Evolutionary conservation across 345 rosid genomes (phyloP).

Genomic region (Linum tenue): DNA sequence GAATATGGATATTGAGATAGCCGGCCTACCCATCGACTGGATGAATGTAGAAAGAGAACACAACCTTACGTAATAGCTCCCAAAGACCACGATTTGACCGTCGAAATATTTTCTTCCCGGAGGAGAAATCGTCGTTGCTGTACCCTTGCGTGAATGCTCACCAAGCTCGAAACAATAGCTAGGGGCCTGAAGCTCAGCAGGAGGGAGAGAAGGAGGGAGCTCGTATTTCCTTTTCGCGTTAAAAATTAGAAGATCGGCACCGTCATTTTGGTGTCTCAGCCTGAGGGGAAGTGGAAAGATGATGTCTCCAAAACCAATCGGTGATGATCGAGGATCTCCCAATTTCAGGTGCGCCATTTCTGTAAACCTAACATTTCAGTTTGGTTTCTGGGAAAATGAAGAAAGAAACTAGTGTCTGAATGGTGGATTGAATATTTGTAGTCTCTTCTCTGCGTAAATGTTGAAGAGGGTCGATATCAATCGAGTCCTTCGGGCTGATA

Average conservation of each 20-base stretch:
- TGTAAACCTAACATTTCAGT: constrained; percentile 16
- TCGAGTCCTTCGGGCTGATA: neutral
- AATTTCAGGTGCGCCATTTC: constrained; percentile 42
- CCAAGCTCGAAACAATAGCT: neutral
- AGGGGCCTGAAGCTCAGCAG: neutral
- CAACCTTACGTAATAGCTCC: too few relatives aligned
- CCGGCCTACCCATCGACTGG: too few relatives aligned
- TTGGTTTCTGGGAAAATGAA: neutral
- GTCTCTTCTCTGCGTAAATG: constrained; percentile 10
- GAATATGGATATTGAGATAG: too few relatives aligned
- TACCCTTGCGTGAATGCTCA: neutral
- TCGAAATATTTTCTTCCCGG: neutral
- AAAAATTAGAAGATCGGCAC: neutral
- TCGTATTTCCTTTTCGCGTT: neutral
- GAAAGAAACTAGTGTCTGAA: neutral
- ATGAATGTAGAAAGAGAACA: too few relatives aligned
- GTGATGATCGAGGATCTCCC: constrained; percentile 76
- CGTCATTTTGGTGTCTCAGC: neutral
- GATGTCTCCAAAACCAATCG: constrained; percentile 69
- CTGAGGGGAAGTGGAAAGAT: constrained; percentile 15
- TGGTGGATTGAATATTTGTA: neutral
- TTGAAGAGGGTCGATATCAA: neutral
- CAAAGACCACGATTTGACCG: neutral
- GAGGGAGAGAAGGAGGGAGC: neutral
- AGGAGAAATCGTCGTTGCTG: neutral